phyloP scores from a whole-genome alignment of 345 rosid species.

The Laguncularia racemosa region DNA sequence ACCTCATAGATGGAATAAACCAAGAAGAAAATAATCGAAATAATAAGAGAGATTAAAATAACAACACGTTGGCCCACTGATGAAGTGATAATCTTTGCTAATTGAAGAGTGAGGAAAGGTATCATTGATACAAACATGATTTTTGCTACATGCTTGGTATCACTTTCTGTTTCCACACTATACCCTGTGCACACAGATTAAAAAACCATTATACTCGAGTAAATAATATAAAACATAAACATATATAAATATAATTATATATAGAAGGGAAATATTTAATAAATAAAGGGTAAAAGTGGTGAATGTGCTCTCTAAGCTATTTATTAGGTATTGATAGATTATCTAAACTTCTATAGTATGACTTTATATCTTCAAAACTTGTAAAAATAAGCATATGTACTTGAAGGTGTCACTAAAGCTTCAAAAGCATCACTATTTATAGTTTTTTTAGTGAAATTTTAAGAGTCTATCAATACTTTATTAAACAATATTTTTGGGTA shows the following conservation, averaged over 20 bases:
- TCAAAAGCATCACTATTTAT: no score
- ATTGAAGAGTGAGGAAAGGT: conserved; percentile 36
- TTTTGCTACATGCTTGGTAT: conserved; percentile 26
- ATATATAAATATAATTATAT: no score
- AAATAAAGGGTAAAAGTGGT: neutral
- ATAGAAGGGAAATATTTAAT: neutral
- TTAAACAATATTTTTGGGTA: no score
- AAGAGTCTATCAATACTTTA: no score
- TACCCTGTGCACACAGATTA: conserved; percentile 22
- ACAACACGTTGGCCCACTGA: conserved; percentile 13
- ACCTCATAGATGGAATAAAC: conserved; percentile 38
- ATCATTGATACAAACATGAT: conserved; percentile 30
- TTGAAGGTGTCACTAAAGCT: no score
- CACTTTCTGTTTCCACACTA: conserved; percentile 31
- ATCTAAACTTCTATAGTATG: no score
- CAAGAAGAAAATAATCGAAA: conserved; percentile 19
- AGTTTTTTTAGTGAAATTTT: no score
- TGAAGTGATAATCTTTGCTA: conserved; percentile 21
- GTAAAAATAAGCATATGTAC: no score
- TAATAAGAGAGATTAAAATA: conserved; percentile 23
- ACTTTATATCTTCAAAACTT: no score
- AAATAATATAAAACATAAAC: no score
- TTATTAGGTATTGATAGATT: no score
- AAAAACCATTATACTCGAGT: no score
- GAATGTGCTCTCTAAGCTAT: neutral